Conservation (phyloP, 2,329 filamentous ascomycete genomes). For the Fusarium neocosmosporiellum region DNA sequence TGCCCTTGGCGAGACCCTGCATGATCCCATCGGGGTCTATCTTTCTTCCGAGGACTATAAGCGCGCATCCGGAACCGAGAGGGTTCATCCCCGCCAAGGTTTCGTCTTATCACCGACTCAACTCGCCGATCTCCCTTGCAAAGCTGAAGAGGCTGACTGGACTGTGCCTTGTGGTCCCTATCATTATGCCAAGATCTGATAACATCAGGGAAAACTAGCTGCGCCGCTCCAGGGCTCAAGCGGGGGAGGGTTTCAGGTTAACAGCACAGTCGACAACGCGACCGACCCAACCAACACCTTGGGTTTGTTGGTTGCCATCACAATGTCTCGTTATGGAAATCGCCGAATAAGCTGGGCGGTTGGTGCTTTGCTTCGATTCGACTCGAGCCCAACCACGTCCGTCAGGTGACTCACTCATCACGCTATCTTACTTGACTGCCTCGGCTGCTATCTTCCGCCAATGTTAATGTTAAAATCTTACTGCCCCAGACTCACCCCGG, state of each 20-base stretch:
- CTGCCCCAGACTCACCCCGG: slow-evolving; percentile 42
- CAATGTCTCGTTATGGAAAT: background rate
- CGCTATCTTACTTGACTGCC: slow-evolving; percentile 27
- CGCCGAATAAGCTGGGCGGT: background rate
- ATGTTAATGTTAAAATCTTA: slow-evolving; percentile 49
- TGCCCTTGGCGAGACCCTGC: background rate
- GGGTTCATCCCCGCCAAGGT: background rate
- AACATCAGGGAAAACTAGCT: background rate
- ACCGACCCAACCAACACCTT: background rate
- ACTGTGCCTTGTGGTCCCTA: background rate
- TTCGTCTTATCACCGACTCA: background rate
- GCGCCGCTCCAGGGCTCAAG: background rate
- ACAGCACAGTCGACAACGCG: background rate
- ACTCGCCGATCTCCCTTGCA: background rate
- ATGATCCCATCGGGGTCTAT: background rate
- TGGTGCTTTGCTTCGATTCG: background rate
- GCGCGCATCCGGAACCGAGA: background rate
- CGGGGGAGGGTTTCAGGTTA: background rate
- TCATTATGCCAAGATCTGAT: background rate
- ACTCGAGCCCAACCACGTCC: slow-evolving; percentile 28
- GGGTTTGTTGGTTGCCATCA: background rate
- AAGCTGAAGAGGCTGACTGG: background rate
- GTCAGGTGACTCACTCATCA: slow-evolving; percentile 30
- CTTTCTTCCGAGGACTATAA: background rate
- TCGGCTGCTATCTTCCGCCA: slow-evolving; percentile 31